Evolutionary conservation across 345 rosid species (phyloP), one percentile per base, ranked within the genome.

Genomic region (Eucalyptus marginata): DNA sequence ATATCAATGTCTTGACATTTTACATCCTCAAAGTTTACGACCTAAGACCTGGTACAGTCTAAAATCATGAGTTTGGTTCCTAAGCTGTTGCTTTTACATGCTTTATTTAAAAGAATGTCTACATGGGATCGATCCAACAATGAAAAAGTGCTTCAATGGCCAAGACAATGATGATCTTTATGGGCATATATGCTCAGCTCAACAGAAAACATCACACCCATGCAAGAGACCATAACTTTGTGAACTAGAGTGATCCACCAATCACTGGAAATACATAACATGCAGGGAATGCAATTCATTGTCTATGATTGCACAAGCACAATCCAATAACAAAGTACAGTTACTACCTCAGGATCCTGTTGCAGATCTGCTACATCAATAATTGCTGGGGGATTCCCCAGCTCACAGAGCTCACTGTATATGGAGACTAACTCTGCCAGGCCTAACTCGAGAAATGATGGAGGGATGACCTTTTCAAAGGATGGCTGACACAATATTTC

Each of bases 401-500:
- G 89, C 86, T 92, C 93, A 90, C 92, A 96, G 59, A 97, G 97
- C 89, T 95, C 96, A 81, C 91, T 92, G 89, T 94, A 97, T 90
- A 95, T 93, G 71, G 95, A 92, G 88, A 96, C 94, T 66, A 97
- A 86, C 27, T 96, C 97, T 79, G 91, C 95, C 90, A 97, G 91
- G 89, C 99, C 98, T 88, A 96, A 40, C 92, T 97, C 99, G 22
- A 93, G 90, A 91, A 96, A 92, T 44, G 99, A 93, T 89, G 99
- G 95, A 79, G 96, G 94, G 15, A 89, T 89, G 86, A 97, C 91
- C 92, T 94, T 95, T 51, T 91, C 94, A 90, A 95, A 96, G 80
- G 99, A 96, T 88, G 98, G 94, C 98, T 97, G 93, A 85, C 40
- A 89, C 88, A 81, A 90, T 49, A 81, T 87, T 49, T 62, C 44